Evolutionary conservation across 1,284 basidiomycete genomes (phyloP), one percentile per base, ranked within the genome.

Genomic region (Macrocystidia cucumis): DNA sequence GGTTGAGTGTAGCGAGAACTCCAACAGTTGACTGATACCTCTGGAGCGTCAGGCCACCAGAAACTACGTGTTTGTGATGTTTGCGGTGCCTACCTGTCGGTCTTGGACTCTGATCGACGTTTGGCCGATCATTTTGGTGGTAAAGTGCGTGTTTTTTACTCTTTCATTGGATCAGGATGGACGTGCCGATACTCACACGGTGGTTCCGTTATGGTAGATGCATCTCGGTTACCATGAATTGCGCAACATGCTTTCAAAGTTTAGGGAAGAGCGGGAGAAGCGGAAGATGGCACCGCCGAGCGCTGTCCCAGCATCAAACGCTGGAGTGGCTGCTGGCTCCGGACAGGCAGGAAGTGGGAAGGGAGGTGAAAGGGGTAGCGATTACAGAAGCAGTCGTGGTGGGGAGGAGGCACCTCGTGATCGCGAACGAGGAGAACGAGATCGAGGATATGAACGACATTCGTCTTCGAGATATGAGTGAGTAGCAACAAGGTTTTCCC

Each of bases 71-170:
- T 99, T 17, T 98, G 96, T 66, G 96, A 99, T 65, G 93, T 98
- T 25, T 99, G 96, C 59, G 96, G 96, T 53, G 96, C 96, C 13
- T 98, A 98, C 67, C 72, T 99, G 30, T 96, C 91, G 21, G 91
- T 98, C 19, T 73, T 98, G 41, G 96, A 99, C 63, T 98, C 93
- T 43, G 96, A 99, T 68, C 83, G 96, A 58, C 91, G 96, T 59
- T 69, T 99, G 44, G 96, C 96, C 34, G 96, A 99, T 67, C 96
- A 99, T 62, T 99, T 99, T 65, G 96, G 96, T 63, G 96, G 96
- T 50, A 98, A 98, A 70, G 92, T 91, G 50, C 55, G 78, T 54
- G 39, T 40, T 20, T 35, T 32, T 42, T 43, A 29, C 49, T 18
- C 32, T 39, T 42, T 35, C 40, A 30, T 23, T 18, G 26, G 28